Evolutionary conservation across 768 basidiomycete genomes (phyloP).

Genomic region (Russula sp.): DNA sequence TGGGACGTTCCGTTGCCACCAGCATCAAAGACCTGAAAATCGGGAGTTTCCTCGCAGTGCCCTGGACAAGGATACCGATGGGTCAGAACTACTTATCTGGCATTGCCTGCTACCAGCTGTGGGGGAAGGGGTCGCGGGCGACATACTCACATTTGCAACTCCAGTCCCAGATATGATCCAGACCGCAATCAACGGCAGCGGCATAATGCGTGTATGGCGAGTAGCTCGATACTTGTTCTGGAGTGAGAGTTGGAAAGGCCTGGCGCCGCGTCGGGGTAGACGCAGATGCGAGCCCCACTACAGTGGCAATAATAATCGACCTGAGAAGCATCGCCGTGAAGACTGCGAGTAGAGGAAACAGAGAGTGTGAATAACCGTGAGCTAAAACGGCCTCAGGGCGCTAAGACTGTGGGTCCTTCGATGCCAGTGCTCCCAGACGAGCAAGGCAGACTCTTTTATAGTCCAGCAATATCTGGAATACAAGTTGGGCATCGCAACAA

Average conservation of each 20-base stretch:
- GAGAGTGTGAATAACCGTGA: too few relatives aligned
- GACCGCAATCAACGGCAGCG: neutral
- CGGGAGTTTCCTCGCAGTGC: neutral
- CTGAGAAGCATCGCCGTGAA: too few relatives aligned
- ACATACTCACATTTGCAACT: neutral
- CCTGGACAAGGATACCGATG: neutral
- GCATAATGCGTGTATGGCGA: slow-evolving; percentile 13
- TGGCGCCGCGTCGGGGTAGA: neutral
- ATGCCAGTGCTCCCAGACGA: too few relatives aligned
- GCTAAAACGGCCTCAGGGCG: too few relatives aligned
- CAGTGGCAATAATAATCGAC: neutral
- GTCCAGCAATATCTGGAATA: too few relatives aligned
- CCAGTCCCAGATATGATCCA: neutral
- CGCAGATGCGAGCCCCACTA: neutral
- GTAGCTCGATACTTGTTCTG: slow-evolving; percentile 35
- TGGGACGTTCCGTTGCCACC: neutral
- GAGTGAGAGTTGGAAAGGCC: slow-evolving; percentile 2
- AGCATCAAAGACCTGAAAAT: neutral
- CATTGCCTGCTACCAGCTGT: neutral
- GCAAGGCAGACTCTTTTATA: too few relatives aligned
- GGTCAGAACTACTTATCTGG: neutral
- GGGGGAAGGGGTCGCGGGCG: too few relatives aligned
- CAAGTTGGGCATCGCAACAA: too few relatives aligned
- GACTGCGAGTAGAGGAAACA: too few relatives aligned
- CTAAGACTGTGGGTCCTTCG: too few relatives aligned